Percentiles rank a stretch among this genome's conserved stretches.
Evolutionary conservation across 1,284 basidiomycete species (phyloP).

Genomic region (Vanrija sp.): DNA sequence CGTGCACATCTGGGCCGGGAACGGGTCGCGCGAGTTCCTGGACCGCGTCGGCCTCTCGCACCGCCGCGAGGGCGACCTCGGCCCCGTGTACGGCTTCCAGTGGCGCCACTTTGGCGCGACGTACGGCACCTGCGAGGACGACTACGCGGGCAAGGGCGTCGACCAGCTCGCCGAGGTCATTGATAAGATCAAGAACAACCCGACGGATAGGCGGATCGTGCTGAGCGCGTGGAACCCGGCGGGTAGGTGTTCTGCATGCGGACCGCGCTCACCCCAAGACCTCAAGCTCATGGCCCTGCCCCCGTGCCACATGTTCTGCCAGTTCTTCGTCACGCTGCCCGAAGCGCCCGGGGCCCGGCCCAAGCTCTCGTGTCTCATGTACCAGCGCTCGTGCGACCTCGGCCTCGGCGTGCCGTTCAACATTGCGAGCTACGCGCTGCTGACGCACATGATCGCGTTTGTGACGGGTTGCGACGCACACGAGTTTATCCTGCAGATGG

Average conservation of each 20-base stretch:
- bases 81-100: slow-evolving; percentile 97
- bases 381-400: slow-evolving; percentile 93
- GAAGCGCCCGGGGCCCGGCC: slow-evolving; percentile 54
- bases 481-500: slow-evolving; percentile 88
- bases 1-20: slow-evolving; percentile 97
- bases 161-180: slow-evolving; percentile 90
- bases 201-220: slow-evolving; percentile 93
- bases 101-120: slow-evolving; percentile 96
- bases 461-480: slow-evolving; percentile 81
- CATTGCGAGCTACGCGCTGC: slow-evolving; percentile 93
- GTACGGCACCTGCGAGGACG: slow-evolving; percentile 74
- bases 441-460: slow-evolving; percentile 94
- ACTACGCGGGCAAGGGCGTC: slow-evolving; percentile 84
- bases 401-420: slow-evolving; percentile 98
- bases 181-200: slow-evolving; percentile 84
- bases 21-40: slow-evolving; percentile 82
- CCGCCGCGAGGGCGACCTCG: slow-evolving; percentile 86
- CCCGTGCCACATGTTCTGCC: slow-evolving; percentile 97
- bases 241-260: slow-evolving; percentile 55
- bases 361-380: slow-evolving; percentile 91
- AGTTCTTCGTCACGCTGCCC: slow-evolving; percentile 91
- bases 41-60: slow-evolving; percentile 77
- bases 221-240: slow-evolving; percentile 96
- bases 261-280: slow-evolving; percentile 55
- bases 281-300: slow-evolving; percentile 92